Evolutionary conservation across 495 filamentous ascomycete genomes (phyloP), one percentile per base, ranked within the genome.

Genomic region (Pyrenula aspistea): DNA sequence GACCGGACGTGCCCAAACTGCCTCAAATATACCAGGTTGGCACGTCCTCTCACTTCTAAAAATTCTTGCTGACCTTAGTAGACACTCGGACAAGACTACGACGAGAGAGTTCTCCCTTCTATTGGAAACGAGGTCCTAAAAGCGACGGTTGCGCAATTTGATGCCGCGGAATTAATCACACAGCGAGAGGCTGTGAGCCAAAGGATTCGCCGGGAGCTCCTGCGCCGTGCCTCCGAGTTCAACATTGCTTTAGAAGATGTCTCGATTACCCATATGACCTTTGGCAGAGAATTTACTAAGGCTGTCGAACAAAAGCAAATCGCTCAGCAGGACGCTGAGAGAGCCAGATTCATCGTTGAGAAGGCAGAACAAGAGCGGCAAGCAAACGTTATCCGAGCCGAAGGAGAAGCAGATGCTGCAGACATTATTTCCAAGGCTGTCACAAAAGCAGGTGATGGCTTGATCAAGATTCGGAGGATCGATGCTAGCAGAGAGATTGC

Each of bases 111-210:
- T 50, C 90, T 99, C 65, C 93, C 93, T 55, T 99, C 93, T 65
- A 97, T 99, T 80, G 93, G 93, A 67, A 99, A 99, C 80, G 93
- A 99, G 86, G 93, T 99, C 63, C 89, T 99, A 68, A 99, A 99
- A 76, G 80, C 93, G 60, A 97, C 97, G 73, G 93, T 99, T 54
- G 93, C 93, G 62, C 93, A 97, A 69, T 99, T 97, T 78, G 93
- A 99, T 73, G 93, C 93, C 63, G 93, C 93, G 55, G 93, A 99
- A 73, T 87, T 99, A 56, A 99, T 99, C 83, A 99, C 93, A 53
- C 93, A 99, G 72, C 89, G 93, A 62, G 93, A 99, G 77, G 84
- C 89, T 60, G 94, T 99, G 65, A 89, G 83, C 62, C 86, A 95
- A 77, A 88, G 91, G 61, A 99, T 99, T 81, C 91, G 89, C 53